Evolutionary conservation across 2,329 filamentous ascomycete genomes (phyloP), one percentile per base, ranked within the genome.

Genomic region (Sarocladiaceae sp.): DNA sequence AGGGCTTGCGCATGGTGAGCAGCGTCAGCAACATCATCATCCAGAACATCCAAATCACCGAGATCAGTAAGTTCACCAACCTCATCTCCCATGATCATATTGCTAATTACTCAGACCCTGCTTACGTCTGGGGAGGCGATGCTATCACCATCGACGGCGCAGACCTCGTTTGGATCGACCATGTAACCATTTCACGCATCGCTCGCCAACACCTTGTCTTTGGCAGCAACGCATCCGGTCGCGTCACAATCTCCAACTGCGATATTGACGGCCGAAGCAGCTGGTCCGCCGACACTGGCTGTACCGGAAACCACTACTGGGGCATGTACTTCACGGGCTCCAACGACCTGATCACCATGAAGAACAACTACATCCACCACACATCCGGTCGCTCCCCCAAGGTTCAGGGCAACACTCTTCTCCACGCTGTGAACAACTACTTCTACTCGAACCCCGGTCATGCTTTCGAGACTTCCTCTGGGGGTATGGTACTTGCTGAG

Each of bases 281-380:
- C 71, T 44, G 57, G 64, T 66, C 64, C 1, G 60, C 60, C 35
- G 55, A 55, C 11, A 75, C 81, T 4, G 78, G 74, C 44, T 66
- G 64, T 62, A 64, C 65, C 36, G 57, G 54, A 35, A 56, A 66
- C 54, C 64, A 66, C 49, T 66, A 66, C 57, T 66, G 64, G 64
- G 63, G 61, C 7, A 60, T 64, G 58, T 63, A 66, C 59, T 60
- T 65, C 52, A 60, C 58, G 39, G 64, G 60, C n/a, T 53, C 59
- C 25, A 58, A 59, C 2, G 63, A 66, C 42, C 60, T 76, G 28
- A 70, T 83, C 60, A 84, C 81, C 56, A 60, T 84, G 62, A 78
- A 81, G 70, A 71, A 72, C 57, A 84, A 84, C 73, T 83, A 82
- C 69, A 70, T 84, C 61, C 77, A 82, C 72, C 71, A 80, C 65